Evolutionary conservation across 23 red algal species (phyloP).

Genomic region (Pyropia yezoensis): DNA sequence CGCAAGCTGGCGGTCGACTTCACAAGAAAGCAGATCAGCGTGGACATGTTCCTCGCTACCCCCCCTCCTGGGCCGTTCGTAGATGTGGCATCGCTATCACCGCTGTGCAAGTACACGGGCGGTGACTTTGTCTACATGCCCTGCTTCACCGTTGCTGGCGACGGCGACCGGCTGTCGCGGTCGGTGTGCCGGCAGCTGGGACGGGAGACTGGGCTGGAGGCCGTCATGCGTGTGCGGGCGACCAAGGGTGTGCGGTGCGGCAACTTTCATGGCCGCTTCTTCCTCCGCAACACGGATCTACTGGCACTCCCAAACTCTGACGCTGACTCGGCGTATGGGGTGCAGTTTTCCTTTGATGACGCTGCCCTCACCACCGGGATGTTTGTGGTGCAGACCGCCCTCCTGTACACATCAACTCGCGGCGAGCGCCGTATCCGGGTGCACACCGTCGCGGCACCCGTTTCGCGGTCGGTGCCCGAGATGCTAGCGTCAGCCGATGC

Average conservation of each 20-base stretch:
- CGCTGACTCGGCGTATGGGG: conserved; percentile 82
- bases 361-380: conserved; percentile 28
- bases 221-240: conserved; percentile 86
- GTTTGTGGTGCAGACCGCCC: conserved; percentile 81
- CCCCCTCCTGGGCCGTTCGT: conserved; percentile 50
- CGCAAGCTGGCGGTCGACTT: conserved; percentile 70
- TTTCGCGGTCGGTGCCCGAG: conserved; percentile 53
- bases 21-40: conserved; percentile 64
- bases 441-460: conserved; percentile 72
- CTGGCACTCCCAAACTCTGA: conserved; percentile 85
- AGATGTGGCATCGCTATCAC: conserved; percentile 74
- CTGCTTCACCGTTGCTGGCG: conserved; percentile 66
- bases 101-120: conserved; percentile 81
- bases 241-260: conserved; percentile 71
- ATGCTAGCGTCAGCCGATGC: conserved; percentile 69
- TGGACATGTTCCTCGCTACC: conserved; percentile 83
- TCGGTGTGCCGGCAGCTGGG: conserved; percentile 59
- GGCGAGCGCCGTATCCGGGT: conserved; percentile 95
- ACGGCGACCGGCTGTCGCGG: conserved; percentile 40
- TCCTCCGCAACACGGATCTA: conserved; percentile 74
- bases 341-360: conserved; percentile 89
- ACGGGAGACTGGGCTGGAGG: conserved; percentile 91
- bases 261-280: conserved; percentile 94
- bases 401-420: conserved; percentile 87
- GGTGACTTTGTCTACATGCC: conserved; percentile 72